Evolutionary conservation across 2,329 filamentous ascomycete genomes (phyloP).

Genomic region (Stenocarpella maydis): DNA sequence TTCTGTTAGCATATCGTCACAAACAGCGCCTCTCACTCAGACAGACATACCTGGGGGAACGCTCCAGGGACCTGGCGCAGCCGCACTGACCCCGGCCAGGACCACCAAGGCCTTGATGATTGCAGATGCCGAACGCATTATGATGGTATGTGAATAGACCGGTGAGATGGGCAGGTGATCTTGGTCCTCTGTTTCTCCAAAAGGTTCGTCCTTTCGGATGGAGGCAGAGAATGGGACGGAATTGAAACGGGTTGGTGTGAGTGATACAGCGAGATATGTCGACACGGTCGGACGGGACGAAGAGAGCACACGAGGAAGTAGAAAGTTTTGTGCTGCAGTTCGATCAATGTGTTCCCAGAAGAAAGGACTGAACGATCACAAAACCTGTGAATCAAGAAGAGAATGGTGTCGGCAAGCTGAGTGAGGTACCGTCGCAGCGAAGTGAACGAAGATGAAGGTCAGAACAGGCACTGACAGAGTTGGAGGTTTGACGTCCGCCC

Average conservation of each 20-base stretch:
- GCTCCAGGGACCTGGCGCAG: conserved; percentile 34
- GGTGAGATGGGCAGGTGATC: not conserved
- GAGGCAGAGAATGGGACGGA: not conserved
- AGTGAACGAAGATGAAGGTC: conserved; percentile 5
- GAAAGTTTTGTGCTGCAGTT: not conserved
- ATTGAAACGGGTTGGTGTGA: conserved; percentile 10
- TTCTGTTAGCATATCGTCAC: not conserved
- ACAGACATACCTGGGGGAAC: conserved; percentile 31
- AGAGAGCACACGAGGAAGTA: not conserved
- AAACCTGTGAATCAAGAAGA: conserved; percentile 27
- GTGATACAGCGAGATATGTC: conserved; percentile 2
- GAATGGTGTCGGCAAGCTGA: conserved; percentile 10
- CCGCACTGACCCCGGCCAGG: conserved; percentile 42
- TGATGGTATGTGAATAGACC: conserved; percentile 30
- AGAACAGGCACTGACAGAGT: too few relatives aligned
- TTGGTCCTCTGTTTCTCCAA: not conserved
- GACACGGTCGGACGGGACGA: conserved; percentile 2
- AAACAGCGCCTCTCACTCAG: not conserved
- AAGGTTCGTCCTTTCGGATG: not conserved
- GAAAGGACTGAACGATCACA: conserved; percentile 32
- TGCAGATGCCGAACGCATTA: conserved; percentile 45
- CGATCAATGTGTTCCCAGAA: not conserved
- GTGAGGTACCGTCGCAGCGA: conserved; percentile 2
- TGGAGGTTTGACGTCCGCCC: not conserved
- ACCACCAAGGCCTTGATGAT: conserved; percentile 45